Base-by-base conservation (phyloP, 768 basidiomycete species). In the Rhizopogon salebrosus region DNA sequence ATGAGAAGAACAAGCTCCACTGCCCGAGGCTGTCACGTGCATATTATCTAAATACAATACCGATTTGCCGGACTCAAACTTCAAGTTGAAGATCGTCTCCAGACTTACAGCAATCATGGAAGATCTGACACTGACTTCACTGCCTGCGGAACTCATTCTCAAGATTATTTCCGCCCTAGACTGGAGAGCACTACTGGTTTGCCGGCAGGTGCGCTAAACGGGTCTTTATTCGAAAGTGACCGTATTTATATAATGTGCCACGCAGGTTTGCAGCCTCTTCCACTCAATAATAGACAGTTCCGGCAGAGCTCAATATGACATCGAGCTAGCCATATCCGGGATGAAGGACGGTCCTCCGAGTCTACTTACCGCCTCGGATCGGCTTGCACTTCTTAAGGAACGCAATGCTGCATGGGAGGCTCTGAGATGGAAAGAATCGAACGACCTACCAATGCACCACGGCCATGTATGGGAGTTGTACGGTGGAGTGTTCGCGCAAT, bases 381-480 rank as follows among this genome's bases (percentile, higher is more conserved):
- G 75, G 24, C 66, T 80, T 18, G 54, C 67, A 7, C 56, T 63
- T 31, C 69, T 83, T n/a, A 65, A 64, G 37, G 61, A 69, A 26
- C 69, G 72, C 53, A 72, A 72, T 42, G 49, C 57, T 31, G 69
- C 71, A 27, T 78, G 78, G 77, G 66, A 67, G 22, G 40, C 65
- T n/a, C 51, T 77, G 23, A 55, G 57, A 35, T 78, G 73, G 72
- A 64, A 63, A 10, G 49, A 63, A 24, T 58, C 65, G 26, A 52
- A 57, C 22, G 60, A 61, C 16, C 54, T 80, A 27, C 66, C 62
- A 3, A 79, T 81, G 75, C 50, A 62, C 24, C 54, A 56, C 3
- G 79, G 79, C 26, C 68, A 68, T 18, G 58, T 80, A 4, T 84
- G 83, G 74, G 83, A 85, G 57, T 71, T 85, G 0, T 83, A 72